These are phyloP conservation scores for Populus tomentosa DNA, from an alignment of 441 rosid species.

Conservation along the genomic window DNA sequence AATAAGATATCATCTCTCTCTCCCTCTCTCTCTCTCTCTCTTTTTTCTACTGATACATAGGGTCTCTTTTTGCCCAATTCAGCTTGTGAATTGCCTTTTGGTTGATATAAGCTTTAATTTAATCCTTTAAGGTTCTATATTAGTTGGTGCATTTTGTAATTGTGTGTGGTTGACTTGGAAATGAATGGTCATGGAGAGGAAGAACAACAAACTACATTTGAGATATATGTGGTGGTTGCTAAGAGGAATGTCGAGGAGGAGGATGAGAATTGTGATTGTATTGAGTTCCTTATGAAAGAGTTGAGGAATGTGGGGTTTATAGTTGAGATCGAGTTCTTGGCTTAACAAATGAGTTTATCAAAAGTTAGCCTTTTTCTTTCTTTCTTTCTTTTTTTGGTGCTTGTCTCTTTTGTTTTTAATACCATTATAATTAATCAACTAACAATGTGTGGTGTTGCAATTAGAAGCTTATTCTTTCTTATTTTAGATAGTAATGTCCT, in stretches of 20 bases:
- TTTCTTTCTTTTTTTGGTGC: too few species aligned
- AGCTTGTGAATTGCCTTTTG: neutral
- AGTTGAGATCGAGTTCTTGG: conserved; percentile 56
- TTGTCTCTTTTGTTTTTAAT: neutral
- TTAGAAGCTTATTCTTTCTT: neutral
- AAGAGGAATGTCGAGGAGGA: conserved; percentile 37
- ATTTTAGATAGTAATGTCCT: neutral
- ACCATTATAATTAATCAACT: conserved; percentile 3
- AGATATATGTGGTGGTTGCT: conserved; percentile 74
- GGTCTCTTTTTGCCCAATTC: neutral
- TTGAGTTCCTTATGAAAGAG: conserved; percentile 64
- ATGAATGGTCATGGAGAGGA: conserved; percentile 53
- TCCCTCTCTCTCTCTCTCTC: too few species aligned
- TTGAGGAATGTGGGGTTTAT: conserved; percentile 56
- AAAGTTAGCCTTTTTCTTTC: conserved; percentile 38
- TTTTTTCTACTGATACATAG: neutral
- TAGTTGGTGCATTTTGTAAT: neutral
- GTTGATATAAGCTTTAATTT: neutral
- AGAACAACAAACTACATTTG: conserved; percentile 31
- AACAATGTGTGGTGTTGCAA: neutral
- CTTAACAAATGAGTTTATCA: conserved; percentile 63
- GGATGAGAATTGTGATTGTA: conserved; percentile 43
- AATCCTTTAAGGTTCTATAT: neutral
- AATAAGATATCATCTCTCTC: conserved; percentile 1
- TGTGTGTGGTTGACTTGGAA: conserved; percentile 10